Percentiles rank a stretch among this genome's conserved stretches.
Conservation (phyloP, 768 basidiomycete species). For the Leccinum fibrillosum region DNA sequence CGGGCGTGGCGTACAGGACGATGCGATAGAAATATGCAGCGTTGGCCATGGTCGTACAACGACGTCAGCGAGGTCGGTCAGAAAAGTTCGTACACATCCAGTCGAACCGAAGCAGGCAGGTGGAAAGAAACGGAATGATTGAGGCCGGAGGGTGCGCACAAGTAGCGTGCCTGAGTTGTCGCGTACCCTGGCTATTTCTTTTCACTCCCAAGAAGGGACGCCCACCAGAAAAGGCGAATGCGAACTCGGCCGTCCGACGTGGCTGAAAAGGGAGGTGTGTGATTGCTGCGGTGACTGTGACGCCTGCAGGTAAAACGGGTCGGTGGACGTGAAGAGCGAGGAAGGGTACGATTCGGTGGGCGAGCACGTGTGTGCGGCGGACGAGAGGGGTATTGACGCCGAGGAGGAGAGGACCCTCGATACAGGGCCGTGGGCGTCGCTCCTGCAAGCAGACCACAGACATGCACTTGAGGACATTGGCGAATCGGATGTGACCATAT, state of each 20-base stretch:
- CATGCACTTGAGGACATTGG: conserved; percentile 23
- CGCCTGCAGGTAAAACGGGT: conserved; percentile 49
- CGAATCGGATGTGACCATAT: conserved; percentile 38
- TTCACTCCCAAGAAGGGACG: conserved; percentile 27
- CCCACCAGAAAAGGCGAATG: conserved; percentile 39
- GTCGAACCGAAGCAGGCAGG: conserved; percentile 1
- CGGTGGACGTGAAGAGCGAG: conserved; percentile 43
- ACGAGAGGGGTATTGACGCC: conserved; percentile 10
- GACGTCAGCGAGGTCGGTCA: conserved; percentile 7
- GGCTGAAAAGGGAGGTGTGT: conserved; percentile 33
- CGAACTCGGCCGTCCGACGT: conserved; percentile 35
- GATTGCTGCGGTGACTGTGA: conserved; percentile 36
- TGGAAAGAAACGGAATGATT: background rate
- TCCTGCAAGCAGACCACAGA: conserved; percentile 23
- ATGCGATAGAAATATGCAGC: conserved; percentile 6
- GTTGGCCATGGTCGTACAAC: conserved; percentile 13
- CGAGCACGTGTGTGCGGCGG: conserved; percentile 11
- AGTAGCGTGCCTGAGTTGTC: background rate
- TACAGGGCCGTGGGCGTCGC: conserved; percentile 11
- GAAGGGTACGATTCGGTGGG: conserved; percentile 23
- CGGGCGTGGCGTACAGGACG: background rate
- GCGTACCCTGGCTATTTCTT: background rate
- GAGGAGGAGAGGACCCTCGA: conserved; percentile 26
- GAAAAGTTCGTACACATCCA: conserved; percentile 6
- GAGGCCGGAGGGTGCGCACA: background rate